Evolutionary conservation across 1,139 yeast genomes (phyloP), one percentile per base, ranked within the genome.

Genomic region (Keqinozyma sinolaborantium): DNA sequence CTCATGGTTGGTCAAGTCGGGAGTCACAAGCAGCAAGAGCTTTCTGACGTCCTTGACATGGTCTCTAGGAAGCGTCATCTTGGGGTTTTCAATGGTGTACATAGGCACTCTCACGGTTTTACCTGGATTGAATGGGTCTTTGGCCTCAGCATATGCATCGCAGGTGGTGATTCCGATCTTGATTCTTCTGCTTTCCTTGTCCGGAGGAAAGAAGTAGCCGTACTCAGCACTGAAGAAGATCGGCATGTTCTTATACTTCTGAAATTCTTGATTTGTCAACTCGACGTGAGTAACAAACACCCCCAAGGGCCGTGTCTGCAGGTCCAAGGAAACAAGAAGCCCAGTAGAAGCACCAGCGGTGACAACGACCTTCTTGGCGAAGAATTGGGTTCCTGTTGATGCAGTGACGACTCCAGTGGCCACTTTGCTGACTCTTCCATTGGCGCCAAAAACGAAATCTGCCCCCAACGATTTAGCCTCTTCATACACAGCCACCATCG

Each of bases 151-250:
- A 13, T 50, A 48, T 2, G 63, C 57, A 30, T 68, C 72, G 16
- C 60, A 49, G 14, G 59, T 63, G 1, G 69, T 64, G 19, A 63
- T 44, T 6, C 64, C 73, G 37, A 69, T 53, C 39, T 72, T 72
- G 26, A 70, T 36, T 10, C 49, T 40, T 25, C 50, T 51, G 2
- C 60, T 57, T 2, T 51, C 58, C 3, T 51, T 48, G 42, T 71
- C 77, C 3, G 56, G 49, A 24, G 48, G 55, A 28, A 51, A 50
- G 38, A 69, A 69, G 44, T 70, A 73, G 0, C 79, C 79, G 39
- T 57, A 46, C 33, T 66, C 70, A 5, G 73, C 60, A 42, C 60
- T 60, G 34, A 62, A 60, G 14, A 63, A 40, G 18, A 63, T 49
- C 5, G 70, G 64, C 37, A 58, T 55, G 29, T 57, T 44, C 30